Evolutionary conservation across 2,329 filamentous ascomycete genomes (phyloP), one percentile per base, ranked within the genome.

Genomic region (Aureobasidium subglaciale): DNA sequence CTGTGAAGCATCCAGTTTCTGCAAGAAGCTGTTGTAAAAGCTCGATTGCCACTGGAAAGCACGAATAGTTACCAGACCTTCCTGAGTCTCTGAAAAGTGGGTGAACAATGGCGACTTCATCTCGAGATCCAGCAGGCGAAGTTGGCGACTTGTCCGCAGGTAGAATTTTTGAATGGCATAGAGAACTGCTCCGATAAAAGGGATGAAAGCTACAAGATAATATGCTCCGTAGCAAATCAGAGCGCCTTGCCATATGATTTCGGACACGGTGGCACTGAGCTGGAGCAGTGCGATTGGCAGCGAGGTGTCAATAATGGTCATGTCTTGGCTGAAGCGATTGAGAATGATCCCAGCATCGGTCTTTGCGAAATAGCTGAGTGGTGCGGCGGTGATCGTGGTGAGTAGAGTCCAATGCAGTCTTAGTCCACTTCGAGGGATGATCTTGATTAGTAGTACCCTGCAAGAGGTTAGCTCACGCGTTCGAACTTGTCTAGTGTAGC

Each of bases 81-180:
- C 64, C 0, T 79, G 62, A 0, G 75, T 75, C 56, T 82, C 79
- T 3, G 74, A 64, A 59, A 81, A 80, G 30, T 79, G 73, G 0
- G 76, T 73, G 60, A 75, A 79, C 0, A 81, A 67, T 1, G 77
- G 75, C 0, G 72, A 70, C 57, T 76, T 75, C 29, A 71, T 67
- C 61, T 81, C 79, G 1, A 81, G 68, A 62, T 82, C 79, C 8
- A 82, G 68, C 13, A 79, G 70, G 32, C 80, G 73, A 2, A 79
- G 61, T 58, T 77, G 75, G 1, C 75, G 70, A 9, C 73, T 75
- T 3, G 75, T 78, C 8, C 68, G 69, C 3, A 78, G 70, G 59
- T 78, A 78, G 60, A 72, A 71, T 2, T 38, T 64, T 66, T 78
- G 75, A 5, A 78, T 67, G 29, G 67, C 52, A 58, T 69, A 52